Conservation (phyloP, 2,329 filamentous ascomycete genomes). For the Pseudocercospora macadamiae region DNA sequence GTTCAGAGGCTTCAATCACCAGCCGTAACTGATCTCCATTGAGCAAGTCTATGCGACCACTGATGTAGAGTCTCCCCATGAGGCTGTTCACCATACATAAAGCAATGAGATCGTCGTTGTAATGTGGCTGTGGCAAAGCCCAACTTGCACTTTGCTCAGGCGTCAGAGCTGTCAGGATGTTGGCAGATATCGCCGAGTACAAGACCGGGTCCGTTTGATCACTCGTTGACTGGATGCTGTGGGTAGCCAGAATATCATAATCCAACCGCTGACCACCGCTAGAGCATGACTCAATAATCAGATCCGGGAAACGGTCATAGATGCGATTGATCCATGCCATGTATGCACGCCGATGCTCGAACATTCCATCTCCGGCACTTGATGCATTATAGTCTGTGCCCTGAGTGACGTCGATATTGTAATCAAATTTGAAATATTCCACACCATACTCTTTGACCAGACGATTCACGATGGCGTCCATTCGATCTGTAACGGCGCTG, state of each 20-base stretch:
- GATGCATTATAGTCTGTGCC: constrained; percentile 1
- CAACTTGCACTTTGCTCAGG: neutral
- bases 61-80: neutral
- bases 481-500: neutral
- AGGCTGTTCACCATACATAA: neutral
- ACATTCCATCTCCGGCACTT: neutral
- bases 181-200: neutral
- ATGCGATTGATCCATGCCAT: constrained; percentile 3
- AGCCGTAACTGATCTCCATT: neutral
- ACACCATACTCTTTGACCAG: neutral
- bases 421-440: constrained; percentile 15
- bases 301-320: constrained; percentile 31
- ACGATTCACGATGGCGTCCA: neutral
- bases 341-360: constrained; percentile 10
- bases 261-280: constrained; percentile 9
- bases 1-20: neutral
- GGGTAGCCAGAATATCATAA: neutral
- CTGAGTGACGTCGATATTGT: constrained; percentile 9
- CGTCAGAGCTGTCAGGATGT: neutral
- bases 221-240: neutral
- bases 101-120: neutral
- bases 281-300: constrained; percentile 6
- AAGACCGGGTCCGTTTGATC: neutral
- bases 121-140: neutral
- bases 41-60: neutral